Percentiles rank a stretch among this genome's conserved stretches.
These are phyloP conservation scores for Ramalina peruviana DNA, from an alignment of 495 filamentous ascomycete species.

Conservation along the genomic window DNA sequence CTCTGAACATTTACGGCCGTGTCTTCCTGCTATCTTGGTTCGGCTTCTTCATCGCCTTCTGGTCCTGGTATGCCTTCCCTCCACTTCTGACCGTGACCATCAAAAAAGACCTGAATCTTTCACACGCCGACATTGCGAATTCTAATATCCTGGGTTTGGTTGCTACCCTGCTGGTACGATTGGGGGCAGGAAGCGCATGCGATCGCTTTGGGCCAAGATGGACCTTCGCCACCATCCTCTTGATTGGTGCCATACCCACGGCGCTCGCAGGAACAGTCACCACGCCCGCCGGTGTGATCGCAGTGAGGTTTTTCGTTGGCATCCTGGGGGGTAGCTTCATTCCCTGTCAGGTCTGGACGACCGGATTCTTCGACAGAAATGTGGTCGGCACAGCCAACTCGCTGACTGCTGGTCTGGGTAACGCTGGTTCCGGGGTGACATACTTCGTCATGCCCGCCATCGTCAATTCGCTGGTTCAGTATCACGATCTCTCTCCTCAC, in stretches of 20 bases:
- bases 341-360: slow-evolving; percentile 91
- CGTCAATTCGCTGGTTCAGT: slow-evolving; percentile 56
- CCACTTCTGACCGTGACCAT: slow-evolving; percentile 66
- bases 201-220: slow-evolving; percentile 70
- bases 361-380: slow-evolving; percentile 89
- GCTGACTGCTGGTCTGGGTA: slow-evolving; percentile 72
- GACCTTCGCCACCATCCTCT: slow-evolving; percentile 64
- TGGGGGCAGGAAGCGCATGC: slow-evolving; percentile 67
- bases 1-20: slow-evolving; percentile 65
- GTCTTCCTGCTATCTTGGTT: slow-evolving; percentile 91
- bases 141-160: slow-evolving; percentile 79
- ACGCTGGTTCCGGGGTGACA: slow-evolving; percentile 76
- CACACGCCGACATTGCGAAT: slow-evolving; percentile 59
- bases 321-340: slow-evolving; percentile 85
- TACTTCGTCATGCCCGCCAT: slow-evolving; percentile 90
- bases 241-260: slow-evolving; percentile 67
- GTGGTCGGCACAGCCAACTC: slow-evolving; percentile 89
- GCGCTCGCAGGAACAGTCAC: slow-evolving; percentile 67
- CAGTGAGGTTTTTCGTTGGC: slow-evolving; percentile 78
- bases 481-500: slow-evolving; percentile 41
- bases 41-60: slow-evolving; percentile 89
- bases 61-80: slow-evolving; percentile 75
- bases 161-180: slow-evolving; percentile 68
- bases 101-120: slow-evolving; percentile 60
- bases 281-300: slow-evolving; percentile 53